Conservation (phyloP, 2,329 filamentous ascomycete species). For the Eurotiales sp. region DNA sequence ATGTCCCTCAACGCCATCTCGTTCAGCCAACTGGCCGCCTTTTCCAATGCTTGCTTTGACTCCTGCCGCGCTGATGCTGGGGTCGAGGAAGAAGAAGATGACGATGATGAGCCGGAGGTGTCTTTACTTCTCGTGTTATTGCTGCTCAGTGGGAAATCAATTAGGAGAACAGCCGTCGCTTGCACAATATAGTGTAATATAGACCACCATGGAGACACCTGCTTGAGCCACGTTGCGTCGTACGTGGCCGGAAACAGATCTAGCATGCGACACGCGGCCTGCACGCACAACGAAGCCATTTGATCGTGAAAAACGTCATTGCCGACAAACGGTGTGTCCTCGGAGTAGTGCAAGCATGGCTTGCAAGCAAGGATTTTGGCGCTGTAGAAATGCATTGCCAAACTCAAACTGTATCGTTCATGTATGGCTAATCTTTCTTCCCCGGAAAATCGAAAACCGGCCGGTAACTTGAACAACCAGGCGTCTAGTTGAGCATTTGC, state of each 20-base stretch:
- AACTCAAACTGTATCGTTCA: slow-evolving; percentile 30
- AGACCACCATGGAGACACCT: slow-evolving; percentile 38
- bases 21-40: slow-evolving; percentile 15
- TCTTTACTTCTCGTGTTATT: too few relatives aligned
- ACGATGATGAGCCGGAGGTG: too few relatives aligned
- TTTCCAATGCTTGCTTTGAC: slow-evolving; percentile 5
- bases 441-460: slow-evolving; percentile 32
- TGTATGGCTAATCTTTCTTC: slow-evolving; percentile 25
- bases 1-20: slow-evolving; percentile 32
- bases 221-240: slow-evolving; percentile 28
- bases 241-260: slow-evolving; percentile 33
- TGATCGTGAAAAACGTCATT: slow-evolving; percentile 29
- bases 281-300: slow-evolving; percentile 34
- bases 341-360: slow-evolving; percentile 39
- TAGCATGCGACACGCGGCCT: slow-evolving; percentile 33
- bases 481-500: slow-evolving; percentile 34
- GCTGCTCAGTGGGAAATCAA: slow-evolving; percentile 22
- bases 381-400: slow-evolving; percentile 42
- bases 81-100: too few relatives aligned
- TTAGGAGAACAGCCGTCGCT: slow-evolving; percentile 35
- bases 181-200: slow-evolving; percentile 41
- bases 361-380: slow-evolving; percentile 41
- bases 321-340: slow-evolving; percentile 27
- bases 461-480: slow-evolving; percentile 37
- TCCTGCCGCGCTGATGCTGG: not conserved